Percentiles rank a stretch among this genome's conserved stretches.
Evolutionary conservation across 106 monocot genomes (phyloP).

Genomic region (Dioscorea zingiberensis): DNA sequence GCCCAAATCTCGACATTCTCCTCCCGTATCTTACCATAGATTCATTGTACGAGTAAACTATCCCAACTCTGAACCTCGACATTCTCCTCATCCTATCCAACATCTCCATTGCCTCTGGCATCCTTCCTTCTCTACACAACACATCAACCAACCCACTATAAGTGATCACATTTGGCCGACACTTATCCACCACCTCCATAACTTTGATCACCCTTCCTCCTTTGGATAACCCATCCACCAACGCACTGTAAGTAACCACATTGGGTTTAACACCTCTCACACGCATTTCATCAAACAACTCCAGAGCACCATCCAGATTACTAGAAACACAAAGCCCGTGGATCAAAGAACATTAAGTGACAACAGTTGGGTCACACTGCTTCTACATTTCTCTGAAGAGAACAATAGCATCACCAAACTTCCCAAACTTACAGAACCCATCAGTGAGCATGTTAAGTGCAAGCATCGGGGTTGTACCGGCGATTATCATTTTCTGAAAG

Average conservation of each 20-base stretch:
- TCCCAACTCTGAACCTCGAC: constrained; percentile 62
- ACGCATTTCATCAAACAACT: constrained; percentile 58
- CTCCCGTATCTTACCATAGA: constrained; percentile 35
- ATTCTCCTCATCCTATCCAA: constrained; percentile 79
- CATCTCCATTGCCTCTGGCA: constrained; percentile 39
- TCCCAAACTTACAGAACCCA: constrained; percentile 48
- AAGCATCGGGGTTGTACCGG: constrained; percentile 41
- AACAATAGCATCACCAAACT: constrained; percentile 32
- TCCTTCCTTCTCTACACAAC: constrained; percentile 46
- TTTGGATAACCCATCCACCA: constrained; percentile 79
- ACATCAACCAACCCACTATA: constrained; percentile 58
- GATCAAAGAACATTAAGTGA: constrained; percentile 60
- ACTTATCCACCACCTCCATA: constrained; percentile 17
- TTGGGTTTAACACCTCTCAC: constrained; percentile 47
- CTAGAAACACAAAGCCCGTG: constrained; percentile 34
- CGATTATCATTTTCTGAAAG: constrained; percentile 34
- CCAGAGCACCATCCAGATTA: constrained; percentile 34
- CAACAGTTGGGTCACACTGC: constrained; percentile 36
- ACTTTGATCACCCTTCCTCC: constrained; percentile 43
- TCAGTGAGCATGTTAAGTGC: constrained; percentile 65
- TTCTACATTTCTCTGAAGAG: constrained; percentile 64
- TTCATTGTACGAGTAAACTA: constrained; percentile 76
- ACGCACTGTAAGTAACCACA: constrained; percentile 63
- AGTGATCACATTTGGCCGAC: constrained; percentile 46
- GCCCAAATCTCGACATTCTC: constrained; percentile 70